phyloP scores from a whole-genome alignment of 2,329 filamentous ascomycete genomes.

The Aspergillus viridinutans region DNA sequence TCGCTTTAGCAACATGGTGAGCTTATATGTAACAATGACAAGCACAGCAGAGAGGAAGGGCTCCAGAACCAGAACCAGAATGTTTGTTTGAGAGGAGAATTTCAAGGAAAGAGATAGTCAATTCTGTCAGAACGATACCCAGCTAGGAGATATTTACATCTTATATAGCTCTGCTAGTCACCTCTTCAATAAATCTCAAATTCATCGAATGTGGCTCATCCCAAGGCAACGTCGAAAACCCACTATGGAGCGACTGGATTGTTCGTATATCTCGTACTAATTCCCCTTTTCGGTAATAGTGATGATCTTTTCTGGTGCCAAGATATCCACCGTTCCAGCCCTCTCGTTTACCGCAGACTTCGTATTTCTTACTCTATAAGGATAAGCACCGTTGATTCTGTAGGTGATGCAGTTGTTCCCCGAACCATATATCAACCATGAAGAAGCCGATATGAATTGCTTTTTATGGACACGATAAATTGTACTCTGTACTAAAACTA shows the following conservation, averaged over 20 bases:
- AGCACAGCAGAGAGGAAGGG: neutral
- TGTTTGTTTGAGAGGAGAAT: neutral
- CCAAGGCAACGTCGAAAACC: neutral
- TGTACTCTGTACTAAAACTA: neutral
- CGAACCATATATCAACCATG: too few species aligned
- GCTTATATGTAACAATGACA: neutral
- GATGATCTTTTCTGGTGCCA: neutral
- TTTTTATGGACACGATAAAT: neutral
- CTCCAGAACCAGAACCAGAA: neutral
- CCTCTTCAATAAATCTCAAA: neutral
- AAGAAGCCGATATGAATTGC: neutral
- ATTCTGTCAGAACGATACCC: neutral
- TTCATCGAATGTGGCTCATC: neutral
- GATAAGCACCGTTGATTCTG: neutral
- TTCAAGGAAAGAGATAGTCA: neutral
- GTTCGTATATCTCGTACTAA: slow-evolving; percentile 18
- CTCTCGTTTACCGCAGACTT: neutral
- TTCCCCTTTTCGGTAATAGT: slow-evolving; percentile 9
- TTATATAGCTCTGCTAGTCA: neutral
- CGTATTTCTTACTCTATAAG: neutral
- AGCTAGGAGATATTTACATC: neutral
- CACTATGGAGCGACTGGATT: neutral
- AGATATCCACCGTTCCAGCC: neutral
- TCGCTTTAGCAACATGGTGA: neutral
- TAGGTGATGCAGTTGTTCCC: neutral